phyloP scores from a whole-genome alignment of 2,329 filamentous ascomycete species.

The Aureobasidium melanogenum region DNA sequence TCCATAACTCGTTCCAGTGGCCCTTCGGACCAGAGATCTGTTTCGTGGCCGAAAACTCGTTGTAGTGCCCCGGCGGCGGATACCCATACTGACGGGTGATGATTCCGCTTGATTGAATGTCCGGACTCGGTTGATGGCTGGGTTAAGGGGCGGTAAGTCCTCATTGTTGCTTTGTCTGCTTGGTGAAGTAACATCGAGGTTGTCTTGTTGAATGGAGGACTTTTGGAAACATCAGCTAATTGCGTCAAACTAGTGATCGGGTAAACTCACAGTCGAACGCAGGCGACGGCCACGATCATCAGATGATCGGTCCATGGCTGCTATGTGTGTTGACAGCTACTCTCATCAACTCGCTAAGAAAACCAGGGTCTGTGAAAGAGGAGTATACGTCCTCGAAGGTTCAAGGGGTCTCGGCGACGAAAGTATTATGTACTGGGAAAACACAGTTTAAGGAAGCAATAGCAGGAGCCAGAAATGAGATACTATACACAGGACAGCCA shows the following conservation, averaged over 20 bases:
- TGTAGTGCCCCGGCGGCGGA: background rate
- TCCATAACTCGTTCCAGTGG: background rate
- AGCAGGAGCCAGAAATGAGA: background rate
- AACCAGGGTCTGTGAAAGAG: background rate
- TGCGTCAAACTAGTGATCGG: background rate
- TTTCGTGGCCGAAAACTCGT: background rate
- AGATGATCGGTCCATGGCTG: background rate
- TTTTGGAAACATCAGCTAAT: background rate
- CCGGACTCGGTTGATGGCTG: background rate
- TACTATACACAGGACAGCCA: background rate
- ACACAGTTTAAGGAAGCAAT: background rate
- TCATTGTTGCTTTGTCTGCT: background rate
- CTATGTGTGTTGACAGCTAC: background rate
- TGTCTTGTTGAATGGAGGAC: constrained; percentile 1
- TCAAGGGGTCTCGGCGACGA: background rate
- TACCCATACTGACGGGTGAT: background rate
- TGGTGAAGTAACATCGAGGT: background rate
- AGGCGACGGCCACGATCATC: background rate
- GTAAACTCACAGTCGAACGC: background rate
- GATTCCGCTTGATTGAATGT: background rate
- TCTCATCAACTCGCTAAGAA: background rate
- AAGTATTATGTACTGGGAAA: background rate
- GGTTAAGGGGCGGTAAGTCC: background rate
- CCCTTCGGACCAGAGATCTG: background rate
- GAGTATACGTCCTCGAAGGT: background rate